Conservation (phyloP, 345 rosid genomes). For the Bruguiera gymnorhiza region DNA sequence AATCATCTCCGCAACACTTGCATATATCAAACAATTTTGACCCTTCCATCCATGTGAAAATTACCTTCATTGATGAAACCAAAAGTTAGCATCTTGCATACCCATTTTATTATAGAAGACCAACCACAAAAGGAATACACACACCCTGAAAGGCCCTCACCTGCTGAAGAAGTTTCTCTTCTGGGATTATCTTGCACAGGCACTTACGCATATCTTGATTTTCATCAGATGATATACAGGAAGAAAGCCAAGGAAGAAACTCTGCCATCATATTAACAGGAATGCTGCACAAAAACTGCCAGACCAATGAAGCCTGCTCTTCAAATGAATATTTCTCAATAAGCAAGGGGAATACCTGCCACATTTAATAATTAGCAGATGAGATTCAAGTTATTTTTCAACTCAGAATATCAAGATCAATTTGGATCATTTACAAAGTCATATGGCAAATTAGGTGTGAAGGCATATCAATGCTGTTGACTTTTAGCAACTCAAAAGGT, state of each 20-base stretch:
- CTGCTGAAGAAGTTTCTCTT: slow-evolving; percentile 62
- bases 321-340: slow-evolving; percentile 64
- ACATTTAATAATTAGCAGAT: slow-evolving; percentile 16
- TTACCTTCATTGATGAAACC: slow-evolving; percentile 39
- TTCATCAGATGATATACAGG: slow-evolving; percentile 68
- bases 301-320: slow-evolving; percentile 78
- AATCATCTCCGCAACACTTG: slow-evolving; percentile 27
- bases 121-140: background rate
- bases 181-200: slow-evolving; percentile 64
- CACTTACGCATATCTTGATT: slow-evolving; percentile 53
- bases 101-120: background rate
- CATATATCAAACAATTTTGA: slow-evolving; percentile 22
- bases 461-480: background rate
- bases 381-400: slow-evolving; percentile 16
- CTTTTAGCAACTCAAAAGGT: slow-evolving; percentile 1
- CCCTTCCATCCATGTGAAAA: slow-evolving; percentile 56
- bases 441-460: background rate
- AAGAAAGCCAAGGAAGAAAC: slow-evolving; percentile 81
- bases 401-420: slow-evolving; percentile 5
- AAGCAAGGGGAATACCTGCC: slow-evolving; percentile 72
- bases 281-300: slow-evolving; percentile 89
- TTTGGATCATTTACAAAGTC: background rate
- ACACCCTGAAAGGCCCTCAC: slow-evolving; percentile 29
- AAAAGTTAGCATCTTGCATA: slow-evolving; percentile 17
- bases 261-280: slow-evolving; percentile 74